Conservation (phyloP, 1,284 basidiomycete species). For the Porogramme epimiltina region DNA sequence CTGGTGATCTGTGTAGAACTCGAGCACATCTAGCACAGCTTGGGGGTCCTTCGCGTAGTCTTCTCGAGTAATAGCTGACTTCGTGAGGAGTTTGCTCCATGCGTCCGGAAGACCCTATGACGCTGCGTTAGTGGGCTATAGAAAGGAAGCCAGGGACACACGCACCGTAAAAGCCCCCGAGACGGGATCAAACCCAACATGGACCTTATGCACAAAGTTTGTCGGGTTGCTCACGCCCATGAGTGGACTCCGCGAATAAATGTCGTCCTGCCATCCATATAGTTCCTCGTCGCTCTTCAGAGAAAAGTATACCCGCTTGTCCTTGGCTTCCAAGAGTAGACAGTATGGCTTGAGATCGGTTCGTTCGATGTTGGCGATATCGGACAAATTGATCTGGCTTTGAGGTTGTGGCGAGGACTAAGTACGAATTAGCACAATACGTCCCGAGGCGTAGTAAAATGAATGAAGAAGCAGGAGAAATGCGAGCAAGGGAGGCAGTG, state of each 20-base stretch:
- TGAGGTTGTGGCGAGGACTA: conserved; percentile 58
- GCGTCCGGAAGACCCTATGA: conserved; percentile 90
- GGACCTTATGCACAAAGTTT: conserved; percentile 97
- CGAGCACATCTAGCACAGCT: conserved; percentile 95
- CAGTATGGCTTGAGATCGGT: conserved; percentile 95
- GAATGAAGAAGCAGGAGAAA: neutral
- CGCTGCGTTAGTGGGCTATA: neutral
- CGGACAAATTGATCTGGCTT: conserved; percentile 69
- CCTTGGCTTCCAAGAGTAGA: conserved; percentile 82
- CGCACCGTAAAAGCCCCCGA: conserved; percentile 91
- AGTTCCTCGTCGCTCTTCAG: conserved; percentile 95
- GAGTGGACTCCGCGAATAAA: conserved; percentile 89
- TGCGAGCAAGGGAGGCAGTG: no score
- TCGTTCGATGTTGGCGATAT: conserved; percentile 87
- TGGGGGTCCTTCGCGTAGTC: conserved; percentile 97
- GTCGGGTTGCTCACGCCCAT: conserved; percentile 95
- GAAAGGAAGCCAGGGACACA: conserved; percentile 5
- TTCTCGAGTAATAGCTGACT: conserved; percentile 96
- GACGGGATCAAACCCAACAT: conserved; percentile 95
- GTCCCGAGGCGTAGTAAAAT: neutral
- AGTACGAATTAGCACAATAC: neutral
- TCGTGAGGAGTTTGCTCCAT: conserved; percentile 95
- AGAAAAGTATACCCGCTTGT: conserved; percentile 77
- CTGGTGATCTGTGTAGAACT: conserved; percentile 98
- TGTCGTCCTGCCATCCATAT: conserved; percentile 96